Base-by-base conservation (phyloP, 805 yeast species). In the Starmerella apis region DNA sequence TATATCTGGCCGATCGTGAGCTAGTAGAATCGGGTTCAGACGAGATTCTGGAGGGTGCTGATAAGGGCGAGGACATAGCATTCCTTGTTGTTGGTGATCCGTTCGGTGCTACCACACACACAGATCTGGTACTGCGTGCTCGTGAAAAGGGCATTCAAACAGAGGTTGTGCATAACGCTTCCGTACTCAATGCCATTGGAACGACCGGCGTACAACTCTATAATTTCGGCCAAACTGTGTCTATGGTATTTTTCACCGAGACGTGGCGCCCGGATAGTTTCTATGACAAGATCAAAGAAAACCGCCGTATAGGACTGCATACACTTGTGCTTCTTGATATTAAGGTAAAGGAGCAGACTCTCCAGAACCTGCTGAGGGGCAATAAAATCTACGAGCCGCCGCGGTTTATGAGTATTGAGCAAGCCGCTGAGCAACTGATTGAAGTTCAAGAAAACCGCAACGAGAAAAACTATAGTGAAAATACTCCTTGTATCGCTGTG, bases 141-240 rank as follows among this genome's bases (percentile, higher is more conserved):
- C 77, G 94, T 59, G 95, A 84, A 66, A 72, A 80, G 53, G 78
- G 78, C 2, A 86, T 92, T 62, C 70, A 75, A 46, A 85, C 84
- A 39, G 94, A 85, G 63, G 76, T 83, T 35, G 78, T 90, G 53
- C 98, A 90, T 69, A 90, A 90, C 66, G 98, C 98, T 1, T 84
- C 95, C 16, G 92, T 90, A 11, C 87, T 92, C 96, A 90, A 90
- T 64, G 98, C 97, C 0, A 95, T 90, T 23, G 98, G 98, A 18
- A 94, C 96, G 1, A 87, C 96, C 70, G 98, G 98, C 20, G 74
- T 92, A 57, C 98, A 90, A 67, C 72, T 90, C 52, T 90, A 90
- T 68, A 87, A 83, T 60, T 90, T 88, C 68, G 98, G 98, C 9
- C 97, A 92, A 69, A 87, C 97, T 10, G 90, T 90, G n/a, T 86